Percentiles rank a stretch among this genome's conserved stretches.
phyloP scores from a whole-genome alignment of 345 rosid genomes.

The Viola odorata region DNA sequence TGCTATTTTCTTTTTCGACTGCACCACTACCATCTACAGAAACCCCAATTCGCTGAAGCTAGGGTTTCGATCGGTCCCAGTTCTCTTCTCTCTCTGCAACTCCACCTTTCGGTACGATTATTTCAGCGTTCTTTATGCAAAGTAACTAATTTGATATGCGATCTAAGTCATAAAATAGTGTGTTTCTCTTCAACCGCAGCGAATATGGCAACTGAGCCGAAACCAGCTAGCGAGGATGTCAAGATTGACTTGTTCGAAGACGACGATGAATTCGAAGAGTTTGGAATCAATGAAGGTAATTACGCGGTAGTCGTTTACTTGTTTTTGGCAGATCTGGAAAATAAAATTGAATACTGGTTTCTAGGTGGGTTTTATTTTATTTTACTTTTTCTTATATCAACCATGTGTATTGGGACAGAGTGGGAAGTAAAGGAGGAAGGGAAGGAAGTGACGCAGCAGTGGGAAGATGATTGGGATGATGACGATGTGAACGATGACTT shows the following conservation, averaged over 20 bases:
- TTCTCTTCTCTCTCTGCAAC: too few relatives aligned
- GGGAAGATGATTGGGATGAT: constrained; percentile 99
- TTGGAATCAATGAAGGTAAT: constrained; percentile 56
- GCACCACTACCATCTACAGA: too few relatives aligned
- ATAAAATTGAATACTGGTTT: not conserved
- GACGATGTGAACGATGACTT: constrained; percentile 89
- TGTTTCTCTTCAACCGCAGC: not conserved
- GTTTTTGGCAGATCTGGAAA: not conserved
- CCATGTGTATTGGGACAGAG: constrained; percentile 20
- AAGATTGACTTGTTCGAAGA: constrained; percentile 90
- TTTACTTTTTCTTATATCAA: not conserved
- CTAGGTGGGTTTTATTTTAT: not conserved
- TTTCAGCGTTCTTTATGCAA: too few relatives aligned
- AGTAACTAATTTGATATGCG: too few relatives aligned
- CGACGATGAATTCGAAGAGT: constrained; percentile 93
- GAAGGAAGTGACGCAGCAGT: constrained; percentile 72
- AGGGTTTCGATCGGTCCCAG: too few relatives aligned
- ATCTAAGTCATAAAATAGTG: too few relatives aligned
- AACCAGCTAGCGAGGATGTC: constrained; percentile 50
- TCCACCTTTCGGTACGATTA: too few relatives aligned
- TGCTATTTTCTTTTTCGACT: too few relatives aligned
- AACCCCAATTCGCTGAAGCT: too few relatives aligned
- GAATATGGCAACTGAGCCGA: constrained; percentile 55
- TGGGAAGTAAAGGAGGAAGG: constrained; percentile 76
- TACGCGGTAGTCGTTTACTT: not conserved